Evolutionary conservation across 768 basidiomycete species (phyloP).

Genomic region (Pisolithus sp.): DNA sequence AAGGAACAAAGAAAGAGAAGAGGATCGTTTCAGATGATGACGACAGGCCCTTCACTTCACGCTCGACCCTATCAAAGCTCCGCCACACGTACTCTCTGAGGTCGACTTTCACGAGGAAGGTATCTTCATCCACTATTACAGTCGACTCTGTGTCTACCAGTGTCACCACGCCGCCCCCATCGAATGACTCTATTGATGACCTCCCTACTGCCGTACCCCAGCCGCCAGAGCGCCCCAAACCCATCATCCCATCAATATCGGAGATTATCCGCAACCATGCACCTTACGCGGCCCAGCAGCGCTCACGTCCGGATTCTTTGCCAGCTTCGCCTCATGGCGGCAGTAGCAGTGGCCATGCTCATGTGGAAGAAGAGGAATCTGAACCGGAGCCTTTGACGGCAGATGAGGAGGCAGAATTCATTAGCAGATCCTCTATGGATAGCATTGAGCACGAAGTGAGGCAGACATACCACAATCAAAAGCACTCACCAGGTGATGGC

Average conservation of each 20-base stretch:
- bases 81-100: constrained; percentile 16
- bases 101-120: constrained; percentile 19
- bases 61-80: constrained; percentile 9
- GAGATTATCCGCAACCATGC: constrained; percentile 81
- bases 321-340: constrained; percentile 44
- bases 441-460: constrained; percentile 81
- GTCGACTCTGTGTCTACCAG: constrained; percentile 16
- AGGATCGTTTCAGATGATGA: constrained; percentile 48
- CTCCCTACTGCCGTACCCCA: constrained; percentile 9
- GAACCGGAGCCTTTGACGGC: constrained; percentile 43
- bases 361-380: constrained; percentile 48
- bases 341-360: constrained; percentile 41
- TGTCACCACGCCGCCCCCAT: constrained; percentile 8
- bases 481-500: constrained; percentile 22
- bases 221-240: constrained; percentile 33
- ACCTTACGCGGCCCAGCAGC: constrained; percentile 48
- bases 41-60: constrained; percentile 25
- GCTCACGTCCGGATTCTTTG: constrained; percentile 39
- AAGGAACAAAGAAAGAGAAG: constrained; percentile 21
- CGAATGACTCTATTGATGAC: constrained; percentile 8
- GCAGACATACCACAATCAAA: constrained; percentile 59
- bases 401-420: constrained; percentile 56
- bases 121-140: constrained; percentile 28
- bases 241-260: constrained; percentile 72
- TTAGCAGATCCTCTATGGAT: constrained; percentile 82